A percentile compares a stretch with the other conserved stretches of the same genome.
phyloP scores from a whole-genome alignment of 2,329 filamentous ascomycete species.

The Xylariaceae sp. region DNA sequence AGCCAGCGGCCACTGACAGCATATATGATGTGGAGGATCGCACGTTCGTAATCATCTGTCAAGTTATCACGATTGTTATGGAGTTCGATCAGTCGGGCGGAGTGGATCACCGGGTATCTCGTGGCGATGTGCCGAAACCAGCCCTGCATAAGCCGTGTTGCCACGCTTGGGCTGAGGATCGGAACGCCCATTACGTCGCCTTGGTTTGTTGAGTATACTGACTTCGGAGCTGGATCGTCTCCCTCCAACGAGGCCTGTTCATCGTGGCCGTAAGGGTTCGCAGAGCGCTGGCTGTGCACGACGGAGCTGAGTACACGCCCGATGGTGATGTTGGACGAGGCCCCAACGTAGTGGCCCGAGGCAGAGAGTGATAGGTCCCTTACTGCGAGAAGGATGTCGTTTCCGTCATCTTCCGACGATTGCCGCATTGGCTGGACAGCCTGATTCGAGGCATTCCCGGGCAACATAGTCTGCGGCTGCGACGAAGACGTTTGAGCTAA shows the following conservation, averaged over 20 bases:
- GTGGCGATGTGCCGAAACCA: constrained; percentile 28
- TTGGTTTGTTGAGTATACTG: constrained; percentile 19
- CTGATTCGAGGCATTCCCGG: constrained; percentile 4
- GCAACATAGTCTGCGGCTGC: constrained; percentile 6
- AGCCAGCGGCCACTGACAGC: constrained; percentile 27
- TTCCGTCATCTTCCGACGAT: constrained; percentile 21
- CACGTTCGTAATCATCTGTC: constrained; percentile 21
- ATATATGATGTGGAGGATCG: constrained; percentile 25
- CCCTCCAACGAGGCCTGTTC: constrained; percentile 13
- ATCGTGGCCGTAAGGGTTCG: constrained; percentile 9
- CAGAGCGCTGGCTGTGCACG: constrained; percentile 21
- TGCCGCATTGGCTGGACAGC: constrained; percentile 9
- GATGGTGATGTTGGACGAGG: constrained; percentile 27
- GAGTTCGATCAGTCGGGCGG: constrained; percentile 19
- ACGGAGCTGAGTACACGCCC: constrained; percentile 27
- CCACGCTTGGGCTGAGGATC: constrained; percentile 22
- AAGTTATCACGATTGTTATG: constrained; percentile 23
- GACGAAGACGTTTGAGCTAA: constrained; percentile 13
- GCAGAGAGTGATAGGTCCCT: constrained; percentile 26
- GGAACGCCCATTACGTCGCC: constrained; percentile 22
- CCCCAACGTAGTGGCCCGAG: constrained; percentile 26
- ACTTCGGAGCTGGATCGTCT: constrained; percentile 26
- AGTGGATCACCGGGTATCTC: constrained; percentile 24
- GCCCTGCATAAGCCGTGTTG: constrained; percentile 21
- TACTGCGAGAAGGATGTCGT: constrained; percentile 25